phyloP scores from a whole-genome alignment of 2,329 filamentous ascomycete genomes.

The Penicillium capsulatum region DNA sequence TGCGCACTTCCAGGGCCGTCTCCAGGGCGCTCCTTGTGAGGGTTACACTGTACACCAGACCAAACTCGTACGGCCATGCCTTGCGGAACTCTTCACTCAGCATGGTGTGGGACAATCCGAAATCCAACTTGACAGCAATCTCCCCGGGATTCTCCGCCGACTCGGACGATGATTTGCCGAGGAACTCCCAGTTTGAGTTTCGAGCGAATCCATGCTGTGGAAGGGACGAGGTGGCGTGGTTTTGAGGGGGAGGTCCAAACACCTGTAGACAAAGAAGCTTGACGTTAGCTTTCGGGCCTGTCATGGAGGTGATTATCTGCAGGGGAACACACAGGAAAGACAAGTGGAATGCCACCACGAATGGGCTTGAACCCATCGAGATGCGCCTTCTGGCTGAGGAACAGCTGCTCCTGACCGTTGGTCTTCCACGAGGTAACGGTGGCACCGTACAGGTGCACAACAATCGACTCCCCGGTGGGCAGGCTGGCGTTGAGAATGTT shows the following conservation, averaged over 20 bases:
- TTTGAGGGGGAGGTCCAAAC: slow-evolving; percentile 76
- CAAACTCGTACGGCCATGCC: slow-evolving; percentile 83
- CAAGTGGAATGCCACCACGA: slow-evolving; percentile 83
- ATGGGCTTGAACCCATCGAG: slow-evolving; percentile 87
- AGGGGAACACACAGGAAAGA: slow-evolving; percentile 70
- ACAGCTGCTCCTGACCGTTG: slow-evolving; percentile 75
- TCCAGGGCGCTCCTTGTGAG: slow-evolving; percentile 69
- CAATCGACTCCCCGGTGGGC: slow-evolving; percentile 79
- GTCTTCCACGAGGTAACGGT: slow-evolving; percentile 92
- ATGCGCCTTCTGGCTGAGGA: slow-evolving; percentile 72
- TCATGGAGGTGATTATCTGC: background rate
- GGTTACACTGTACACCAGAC: slow-evolving; percentile 88
- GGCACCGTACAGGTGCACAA: slow-evolving; percentile 83
- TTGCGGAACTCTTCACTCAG: slow-evolving; percentile 64
- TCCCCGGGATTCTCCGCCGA: slow-evolving; percentile 45
- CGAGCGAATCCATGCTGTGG: slow-evolving; percentile 95
- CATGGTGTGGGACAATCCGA: slow-evolving; percentile 74
- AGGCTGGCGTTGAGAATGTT: slow-evolving; percentile 73
- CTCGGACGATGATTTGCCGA: slow-evolving; percentile 50
- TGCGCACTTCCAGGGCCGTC: slow-evolving; percentile 81
- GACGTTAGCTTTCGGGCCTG: slow-evolving; percentile 14
- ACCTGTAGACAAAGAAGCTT: slow-evolving; percentile 48
- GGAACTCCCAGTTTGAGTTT: slow-evolving; percentile 84
- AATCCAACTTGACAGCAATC: slow-evolving; percentile 85
- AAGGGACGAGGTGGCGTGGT: slow-evolving; percentile 72